Evolutionary conservation across 345 rosid genomes (phyloP).

Genomic region (Corchorus olitorius): DNA sequence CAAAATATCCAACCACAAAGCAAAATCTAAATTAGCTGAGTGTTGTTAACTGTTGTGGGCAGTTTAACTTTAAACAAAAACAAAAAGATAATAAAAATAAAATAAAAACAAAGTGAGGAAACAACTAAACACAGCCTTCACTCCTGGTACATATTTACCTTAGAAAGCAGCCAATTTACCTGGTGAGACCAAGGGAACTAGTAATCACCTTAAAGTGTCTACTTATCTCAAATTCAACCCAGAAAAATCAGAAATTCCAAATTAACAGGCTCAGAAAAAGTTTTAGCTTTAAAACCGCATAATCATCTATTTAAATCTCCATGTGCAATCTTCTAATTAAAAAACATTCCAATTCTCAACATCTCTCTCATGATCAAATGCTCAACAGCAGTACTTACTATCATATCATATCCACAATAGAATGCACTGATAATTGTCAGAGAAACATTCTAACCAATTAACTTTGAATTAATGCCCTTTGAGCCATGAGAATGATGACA

Average conservation of each 20-base stretch:
- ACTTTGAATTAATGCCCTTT: too few relatives aligned
- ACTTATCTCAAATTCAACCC: slow-evolving; percentile 22
- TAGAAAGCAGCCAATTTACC: slow-evolving; percentile 31
- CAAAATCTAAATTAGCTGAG: too few relatives aligned
- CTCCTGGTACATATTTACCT: slow-evolving; percentile 25
- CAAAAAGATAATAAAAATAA: slow-evolving; percentile 2
- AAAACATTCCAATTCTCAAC: too few relatives aligned
- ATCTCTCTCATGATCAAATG: too few relatives aligned
- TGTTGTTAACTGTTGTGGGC: neutral
- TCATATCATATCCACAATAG: too few relatives aligned
- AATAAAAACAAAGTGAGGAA: slow-evolving; percentile 12
- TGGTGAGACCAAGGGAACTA: slow-evolving; percentile 47
- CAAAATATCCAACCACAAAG: slow-evolving; percentile 18
- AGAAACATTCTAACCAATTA: too few relatives aligned
- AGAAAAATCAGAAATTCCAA: slow-evolving; percentile 43
- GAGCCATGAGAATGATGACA: too few relatives aligned
- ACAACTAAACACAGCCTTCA: slow-evolving; percentile 24
- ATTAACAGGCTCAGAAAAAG: slow-evolving; percentile 24
- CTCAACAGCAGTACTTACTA: too few relatives aligned
- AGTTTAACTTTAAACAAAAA: neutral
- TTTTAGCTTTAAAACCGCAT: too few relatives aligned
- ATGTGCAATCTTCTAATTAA: too few relatives aligned
- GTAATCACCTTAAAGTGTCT: slow-evolving; percentile 45
- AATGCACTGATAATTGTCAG: too few relatives aligned
- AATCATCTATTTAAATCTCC: too few relatives aligned